Percentiles rank a stretch among this genome's conserved stretches.
Evolutionary conservation across 371 early-diverging fungal genomes (phyloP).

Genomic region (Thermomucor indicae-seudaticae): DNA sequence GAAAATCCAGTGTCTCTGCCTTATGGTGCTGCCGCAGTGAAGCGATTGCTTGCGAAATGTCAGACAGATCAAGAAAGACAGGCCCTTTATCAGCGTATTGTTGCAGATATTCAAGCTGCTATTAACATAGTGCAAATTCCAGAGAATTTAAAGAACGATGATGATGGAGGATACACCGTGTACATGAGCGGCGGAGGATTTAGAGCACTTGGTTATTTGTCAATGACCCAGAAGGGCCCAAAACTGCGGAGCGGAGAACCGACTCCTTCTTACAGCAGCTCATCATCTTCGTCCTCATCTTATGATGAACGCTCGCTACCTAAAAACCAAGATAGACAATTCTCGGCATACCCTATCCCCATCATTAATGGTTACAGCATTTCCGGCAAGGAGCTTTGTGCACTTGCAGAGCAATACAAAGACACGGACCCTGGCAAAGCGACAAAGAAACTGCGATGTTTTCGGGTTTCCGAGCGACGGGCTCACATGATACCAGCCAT

Average conservation of each 20-base stretch:
- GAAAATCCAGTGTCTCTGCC: slow-evolving; percentile 54
- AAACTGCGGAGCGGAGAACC: neutral
- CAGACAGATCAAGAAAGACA: slow-evolving; percentile 23
- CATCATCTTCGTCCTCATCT: slow-evolving; percentile 2
- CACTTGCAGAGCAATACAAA: slow-evolving; percentile 29
- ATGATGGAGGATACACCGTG: slow-evolving; percentile 46
- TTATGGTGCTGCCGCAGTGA: slow-evolving; percentile 58
- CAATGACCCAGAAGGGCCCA: slow-evolving; percentile 37
- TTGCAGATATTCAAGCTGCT: slow-evolving; percentile 19
- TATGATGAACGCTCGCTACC: too few relatives aligned
- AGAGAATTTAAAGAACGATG: slow-evolving; percentile 19
- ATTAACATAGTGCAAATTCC: slow-evolving; percentile 31
- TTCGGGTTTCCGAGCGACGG: slow-evolving; percentile 56
- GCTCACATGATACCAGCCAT: slow-evolving; percentile 60
- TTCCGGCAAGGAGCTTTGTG: slow-evolving; percentile 28
- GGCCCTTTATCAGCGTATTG: slow-evolving; percentile 39
- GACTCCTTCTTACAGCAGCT: slow-evolving; percentile 4
- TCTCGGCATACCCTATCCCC: slow-evolving; percentile 50
- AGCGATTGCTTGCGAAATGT: slow-evolving; percentile 29
- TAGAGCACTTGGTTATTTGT: slow-evolving; percentile 53
- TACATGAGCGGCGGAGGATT: slow-evolving; percentile 65
- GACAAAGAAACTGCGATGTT: slow-evolving; percentile 35
- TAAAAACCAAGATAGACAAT: neutral
- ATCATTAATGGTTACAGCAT: slow-evolving; percentile 60
- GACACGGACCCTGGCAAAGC: slow-evolving; percentile 24